Conservation (phyloP, 345 rosid species). For the Eucalyptus tenuipes region DNA sequence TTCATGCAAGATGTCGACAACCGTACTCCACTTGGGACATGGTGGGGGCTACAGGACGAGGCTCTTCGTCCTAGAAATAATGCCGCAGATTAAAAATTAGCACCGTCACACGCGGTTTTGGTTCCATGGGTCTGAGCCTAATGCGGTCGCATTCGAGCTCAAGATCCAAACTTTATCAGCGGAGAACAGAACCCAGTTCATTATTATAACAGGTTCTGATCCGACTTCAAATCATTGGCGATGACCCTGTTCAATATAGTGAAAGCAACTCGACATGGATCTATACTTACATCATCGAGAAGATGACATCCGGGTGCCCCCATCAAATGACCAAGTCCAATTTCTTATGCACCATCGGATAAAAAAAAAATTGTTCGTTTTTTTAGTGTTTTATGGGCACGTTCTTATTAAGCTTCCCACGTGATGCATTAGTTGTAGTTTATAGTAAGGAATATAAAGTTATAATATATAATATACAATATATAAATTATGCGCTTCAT, state of each 20-base stretch:
- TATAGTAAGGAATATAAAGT: not conserved
- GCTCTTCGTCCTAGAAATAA: not conserved
- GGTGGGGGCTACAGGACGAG: not conserved
- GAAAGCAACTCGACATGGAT: not conserved
- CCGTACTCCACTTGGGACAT: not conserved
- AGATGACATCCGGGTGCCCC: not conserved
- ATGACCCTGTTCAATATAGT: not conserved
- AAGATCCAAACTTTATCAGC: not conserved
- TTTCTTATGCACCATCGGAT: not conserved
- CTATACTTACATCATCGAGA: not conserved
- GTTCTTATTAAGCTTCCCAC: not conserved
- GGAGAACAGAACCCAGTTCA: not conserved
- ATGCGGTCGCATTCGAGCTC: not conserved
- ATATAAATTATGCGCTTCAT: fast-evolving
- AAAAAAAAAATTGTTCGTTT: not conserved
- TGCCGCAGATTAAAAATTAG: not conserved
- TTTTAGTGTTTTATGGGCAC: not conserved
- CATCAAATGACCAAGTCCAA: not conserved
- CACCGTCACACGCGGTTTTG: not conserved
- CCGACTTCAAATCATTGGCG: not conserved
- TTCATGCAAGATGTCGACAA: not conserved
- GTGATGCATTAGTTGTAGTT: not conserved
- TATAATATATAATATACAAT: not conserved
- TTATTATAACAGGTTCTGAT: not conserved
- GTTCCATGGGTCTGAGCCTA: not conserved